Percentiles rank a stretch among this genome's conserved stretches.
phyloP scores from a whole-genome alignment of 1,284 basidiomycete species.

The Apiotrichum mycotoxinovorans region DNA sequence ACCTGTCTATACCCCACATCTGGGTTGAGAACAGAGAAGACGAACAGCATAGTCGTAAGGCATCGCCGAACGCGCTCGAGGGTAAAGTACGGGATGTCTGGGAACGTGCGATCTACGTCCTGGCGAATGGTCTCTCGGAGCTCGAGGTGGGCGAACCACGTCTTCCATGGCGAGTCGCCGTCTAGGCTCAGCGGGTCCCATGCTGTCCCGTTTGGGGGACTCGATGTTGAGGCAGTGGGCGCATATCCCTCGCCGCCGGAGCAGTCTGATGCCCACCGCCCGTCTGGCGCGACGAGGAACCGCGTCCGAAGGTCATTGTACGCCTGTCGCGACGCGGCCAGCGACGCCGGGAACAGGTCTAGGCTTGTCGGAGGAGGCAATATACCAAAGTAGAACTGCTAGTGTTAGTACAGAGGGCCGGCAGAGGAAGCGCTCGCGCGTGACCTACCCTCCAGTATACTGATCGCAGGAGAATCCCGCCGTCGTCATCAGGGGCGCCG shows the following conservation, averaged over 20 bases:
- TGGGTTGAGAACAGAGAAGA: constrained; percentile 71
- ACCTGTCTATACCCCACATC: constrained; percentile 72
- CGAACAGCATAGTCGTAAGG: constrained; percentile 77
- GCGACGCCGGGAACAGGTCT: constrained; percentile 34
- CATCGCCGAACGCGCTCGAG: constrained; percentile 67
- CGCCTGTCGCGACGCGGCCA: constrained; percentile 28
- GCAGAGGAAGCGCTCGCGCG: too few relatives aligned
- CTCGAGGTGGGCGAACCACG: constrained; percentile 84
- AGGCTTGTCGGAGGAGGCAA: constrained; percentile 46
- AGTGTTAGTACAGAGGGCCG: background rate
- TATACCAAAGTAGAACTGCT: constrained; percentile 46
- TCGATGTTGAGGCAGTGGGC: constrained; percentile 1
- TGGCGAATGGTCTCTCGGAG: constrained; percentile 79
- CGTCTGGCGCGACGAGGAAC: constrained; percentile 53
- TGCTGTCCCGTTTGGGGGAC: constrained; percentile 51
- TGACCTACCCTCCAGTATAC: constrained; percentile 51
- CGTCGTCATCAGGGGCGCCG: constrained; percentile 32
- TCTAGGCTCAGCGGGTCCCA: constrained; percentile 80
- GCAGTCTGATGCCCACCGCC: constrained; percentile 52
- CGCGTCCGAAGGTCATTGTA: constrained; percentile 47
- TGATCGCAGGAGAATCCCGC: constrained; percentile 42
- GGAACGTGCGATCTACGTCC: constrained; percentile 93
- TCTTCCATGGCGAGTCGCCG: constrained; percentile 81
- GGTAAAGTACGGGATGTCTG: constrained; percentile 83
- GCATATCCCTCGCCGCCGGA: constrained; percentile 34